Conservation (phyloP, 768 basidiomycete species). For the Dendrothele bispora region DNA sequence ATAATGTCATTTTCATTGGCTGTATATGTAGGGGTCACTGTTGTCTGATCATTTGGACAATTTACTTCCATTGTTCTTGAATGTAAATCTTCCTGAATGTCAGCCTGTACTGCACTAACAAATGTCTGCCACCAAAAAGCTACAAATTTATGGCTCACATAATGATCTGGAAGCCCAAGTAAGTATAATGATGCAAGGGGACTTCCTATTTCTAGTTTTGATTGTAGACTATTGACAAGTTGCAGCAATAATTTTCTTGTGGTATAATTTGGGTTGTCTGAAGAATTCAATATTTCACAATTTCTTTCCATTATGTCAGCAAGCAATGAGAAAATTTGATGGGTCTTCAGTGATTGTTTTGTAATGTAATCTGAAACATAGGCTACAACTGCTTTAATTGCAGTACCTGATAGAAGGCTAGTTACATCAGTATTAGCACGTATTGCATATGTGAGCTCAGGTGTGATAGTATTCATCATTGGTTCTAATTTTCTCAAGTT, state of each 20-base stretch:
- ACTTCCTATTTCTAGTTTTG: conserved; percentile 15
- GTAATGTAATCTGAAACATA: conserved; percentile 17
- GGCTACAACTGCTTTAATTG: conserved; percentile 10
- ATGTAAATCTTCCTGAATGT: background rate
- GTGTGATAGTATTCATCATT: conserved; percentile 1
- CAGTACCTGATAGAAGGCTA: conserved; percentile 12
- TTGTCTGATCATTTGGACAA: background rate
- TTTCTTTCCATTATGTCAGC: background rate
- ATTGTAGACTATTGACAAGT: conserved; percentile 19
- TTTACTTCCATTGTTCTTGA: background rate
- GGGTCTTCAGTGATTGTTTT: conserved; percentile 10
- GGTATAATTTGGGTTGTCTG: background rate
- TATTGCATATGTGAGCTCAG: background rate
- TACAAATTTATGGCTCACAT: conserved; percentile 17
- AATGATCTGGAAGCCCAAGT: conserved; percentile 14
- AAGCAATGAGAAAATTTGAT: conserved; percentile 2
- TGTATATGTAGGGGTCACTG: background rate
- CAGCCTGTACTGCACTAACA: conserved; percentile 2
- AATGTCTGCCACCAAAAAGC: conserved; percentile 15
- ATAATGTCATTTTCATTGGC: too few relatives aligned
- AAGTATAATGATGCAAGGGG: conserved; percentile 13
- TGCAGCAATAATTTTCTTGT: conserved; percentile 17
- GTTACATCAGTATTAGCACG: conserved; percentile 8
- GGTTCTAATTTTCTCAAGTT: conserved; percentile 6
- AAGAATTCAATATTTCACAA: background rate